Conservation (phyloP, 129 eudicot species). For the Erigeron canadensis region DNA sequence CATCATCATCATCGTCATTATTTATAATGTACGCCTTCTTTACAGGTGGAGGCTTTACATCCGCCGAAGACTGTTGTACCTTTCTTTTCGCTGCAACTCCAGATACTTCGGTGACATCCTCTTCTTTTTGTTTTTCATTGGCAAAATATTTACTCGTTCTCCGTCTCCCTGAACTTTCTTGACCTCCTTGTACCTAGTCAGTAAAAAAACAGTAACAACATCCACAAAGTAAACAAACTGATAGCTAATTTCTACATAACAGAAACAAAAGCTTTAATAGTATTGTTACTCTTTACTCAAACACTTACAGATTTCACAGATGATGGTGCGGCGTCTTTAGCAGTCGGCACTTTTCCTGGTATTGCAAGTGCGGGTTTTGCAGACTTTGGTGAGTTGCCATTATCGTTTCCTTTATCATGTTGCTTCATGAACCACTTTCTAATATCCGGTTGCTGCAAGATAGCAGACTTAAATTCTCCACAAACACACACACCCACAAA, state of each 20-base stretch:
- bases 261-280: neutral
- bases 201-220: neutral
- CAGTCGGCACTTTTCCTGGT: conserved; percentile 27
- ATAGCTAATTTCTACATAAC: neutral
- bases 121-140: conserved; percentile 45
- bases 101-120: conserved; percentile 48
- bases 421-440: conserved; percentile 91
- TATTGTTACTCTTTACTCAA: conserved; percentile 1
- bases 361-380: conserved; percentile 34
- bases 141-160: conserved; percentile 87
- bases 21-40: conserved; percentile 55
- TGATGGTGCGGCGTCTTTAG: conserved; percentile 40
- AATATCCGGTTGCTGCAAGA: conserved; percentile 55
- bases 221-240: neutral
- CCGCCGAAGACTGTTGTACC: conserved; percentile 36
- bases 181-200: conserved; percentile 54
- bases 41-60: conserved; percentile 52
- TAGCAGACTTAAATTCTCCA: neutral
- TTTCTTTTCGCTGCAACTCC: conserved; percentile 61
- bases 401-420: conserved; percentile 53
- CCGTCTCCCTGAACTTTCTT: conserved; percentile 72
- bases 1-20: conserved; percentile 60
- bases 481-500: neutral
- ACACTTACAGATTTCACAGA: conserved; percentile 48
- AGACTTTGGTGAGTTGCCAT: conserved; percentile 48